Conservation (phyloP, 73 alveolate genomes). For the Paramecium tetraurelia region DNA sequence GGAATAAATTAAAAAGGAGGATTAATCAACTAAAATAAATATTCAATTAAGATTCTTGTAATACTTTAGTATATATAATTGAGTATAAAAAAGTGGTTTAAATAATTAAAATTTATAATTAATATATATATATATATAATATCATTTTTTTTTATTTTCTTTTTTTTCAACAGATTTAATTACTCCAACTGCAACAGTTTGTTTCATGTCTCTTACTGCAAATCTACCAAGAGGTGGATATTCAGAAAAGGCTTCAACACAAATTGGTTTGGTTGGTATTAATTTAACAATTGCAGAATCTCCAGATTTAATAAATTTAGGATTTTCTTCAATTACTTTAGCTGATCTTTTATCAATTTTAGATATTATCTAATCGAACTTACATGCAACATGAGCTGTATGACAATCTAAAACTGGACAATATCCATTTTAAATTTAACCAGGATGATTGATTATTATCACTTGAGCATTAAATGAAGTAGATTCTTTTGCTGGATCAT, state of each 20-base stretch:
- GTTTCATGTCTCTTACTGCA: slow-evolving; percentile 96
- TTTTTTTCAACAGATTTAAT: slow-evolving; percentile 65
- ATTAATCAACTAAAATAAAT: too few relatives aligned
- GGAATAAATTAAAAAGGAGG: too few relatives aligned
- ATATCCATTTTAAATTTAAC: slow-evolving; percentile 89
- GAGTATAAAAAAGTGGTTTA: not conserved
- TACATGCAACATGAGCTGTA: slow-evolving; percentile 95
- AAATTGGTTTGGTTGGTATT: slow-evolving; percentile 86
- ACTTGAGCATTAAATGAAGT: slow-evolving; percentile 83
- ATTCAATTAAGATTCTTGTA: too few relatives aligned
- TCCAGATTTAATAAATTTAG: slow-evolving; percentile 86
- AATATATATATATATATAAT: not conserved
- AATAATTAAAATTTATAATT: not conserved
- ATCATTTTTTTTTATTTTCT: not conserved
- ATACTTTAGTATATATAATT: too few relatives aligned
- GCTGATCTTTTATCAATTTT: slow-evolving; percentile 92
- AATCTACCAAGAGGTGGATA: slow-evolving; percentile 97
- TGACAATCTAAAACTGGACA: slow-evolving; percentile 95
- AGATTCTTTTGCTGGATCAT: slow-evolving; percentile 75
- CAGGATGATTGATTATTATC: slow-evolving; percentile 91
- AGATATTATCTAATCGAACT: slow-evolving; percentile 76
- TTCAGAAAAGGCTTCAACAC: slow-evolving; percentile 84
- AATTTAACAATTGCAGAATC: slow-evolving; percentile 85
- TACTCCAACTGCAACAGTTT: slow-evolving; percentile 97
- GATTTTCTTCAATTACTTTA: slow-evolving; percentile 82